Evolutionary conservation across 352 stramenopile species (phyloP), one percentile per base, ranked within the genome.

Genomic region (Thraustotheca clavata): DNA sequence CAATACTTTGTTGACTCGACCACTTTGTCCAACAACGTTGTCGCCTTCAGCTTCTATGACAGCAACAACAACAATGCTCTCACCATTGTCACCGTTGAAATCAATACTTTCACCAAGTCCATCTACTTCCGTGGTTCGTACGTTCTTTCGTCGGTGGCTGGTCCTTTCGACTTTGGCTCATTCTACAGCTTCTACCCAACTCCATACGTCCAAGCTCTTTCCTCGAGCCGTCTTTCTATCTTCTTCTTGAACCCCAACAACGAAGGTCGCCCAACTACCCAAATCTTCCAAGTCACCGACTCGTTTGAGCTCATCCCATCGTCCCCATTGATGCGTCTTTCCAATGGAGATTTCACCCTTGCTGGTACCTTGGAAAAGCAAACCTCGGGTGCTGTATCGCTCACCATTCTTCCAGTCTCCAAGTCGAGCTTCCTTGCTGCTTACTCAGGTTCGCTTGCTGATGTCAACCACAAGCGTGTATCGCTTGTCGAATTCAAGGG

Each of bases 191-290:
- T 89, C 63, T 88, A 77, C 71, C 82, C 82, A 27, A 86, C 82
- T 43, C 82, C 82, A 11, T 73, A 70, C n/a, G 49, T 91, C 34
- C 76, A 76, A 41, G 60, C 72, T 49, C 63, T 91, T 29, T 60
- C 62, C 60, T 69, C 83, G 73, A 73, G 77, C 73, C 76, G 73
- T 59, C 50, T 91, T 39, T 76, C 77, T 1, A 63, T 91, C 22
- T 70, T 76, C 11, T 91, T 91, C 76, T 41, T 91, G 20, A 91
- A 91, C 77, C 79, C 82, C 18, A 77, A 77, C 39, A 86, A 86
- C 73, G 67, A 62, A 16, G 82, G 77, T 68, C 87, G 85, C 62
- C 82, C 82, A 14, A 89, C 78, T 63, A 71, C 89, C 69, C 84
- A 87, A 72, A 73, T 91, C 38, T 66, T 91, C 62, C 76, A 84